Percentiles rank a stretch among this genome's conserved stretches.
Evolutionary conservation across 2,329 filamentous ascomycete genomes (phyloP).

Genomic region (Ampelomyces quisqualis): DNA sequence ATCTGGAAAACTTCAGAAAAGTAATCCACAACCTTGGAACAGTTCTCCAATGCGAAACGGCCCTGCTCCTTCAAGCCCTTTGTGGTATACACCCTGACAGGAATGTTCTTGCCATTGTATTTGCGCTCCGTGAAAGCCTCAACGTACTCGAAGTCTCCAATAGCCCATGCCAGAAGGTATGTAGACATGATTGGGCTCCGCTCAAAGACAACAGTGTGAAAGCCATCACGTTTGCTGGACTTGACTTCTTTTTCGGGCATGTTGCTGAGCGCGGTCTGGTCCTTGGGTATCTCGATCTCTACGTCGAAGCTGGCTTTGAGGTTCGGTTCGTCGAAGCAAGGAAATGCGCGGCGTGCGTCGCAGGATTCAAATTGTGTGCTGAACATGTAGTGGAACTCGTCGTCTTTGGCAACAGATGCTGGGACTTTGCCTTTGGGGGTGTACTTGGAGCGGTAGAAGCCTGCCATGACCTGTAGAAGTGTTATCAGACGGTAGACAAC

Average conservation of each 20-base stretch:
- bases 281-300: constrained; percentile 83
- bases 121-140: constrained; percentile 86
- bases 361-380: constrained; percentile 98
- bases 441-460: constrained; percentile 93
- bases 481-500: not conserved
- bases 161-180: constrained; percentile 91
- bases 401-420: constrained; percentile 73
- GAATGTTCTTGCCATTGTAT: constrained; percentile 88
- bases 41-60: constrained; percentile 83
- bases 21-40: constrained; percentile 90
- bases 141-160: constrained; percentile 96
- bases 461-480: constrained; percentile 64
- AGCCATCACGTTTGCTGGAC: constrained; percentile 67
- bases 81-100: constrained; percentile 94
- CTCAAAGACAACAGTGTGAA: constrained; percentile 86
- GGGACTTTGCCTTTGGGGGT: constrained; percentile 73
- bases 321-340: constrained; percentile 97
- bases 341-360: constrained; percentile 91
- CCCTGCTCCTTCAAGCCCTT: constrained; percentile 92
- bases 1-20: constrained; percentile 94
- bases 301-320: constrained; percentile 96
- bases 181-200: constrained; percentile 93
- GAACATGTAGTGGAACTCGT: constrained; percentile 67
- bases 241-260: constrained; percentile 82
- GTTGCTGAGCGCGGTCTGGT: constrained; percentile 88